Base-by-base conservation (phyloP, 2,329 filamentous ascomycete genomes). In the Tolypocladium pustulatum region DNA sequence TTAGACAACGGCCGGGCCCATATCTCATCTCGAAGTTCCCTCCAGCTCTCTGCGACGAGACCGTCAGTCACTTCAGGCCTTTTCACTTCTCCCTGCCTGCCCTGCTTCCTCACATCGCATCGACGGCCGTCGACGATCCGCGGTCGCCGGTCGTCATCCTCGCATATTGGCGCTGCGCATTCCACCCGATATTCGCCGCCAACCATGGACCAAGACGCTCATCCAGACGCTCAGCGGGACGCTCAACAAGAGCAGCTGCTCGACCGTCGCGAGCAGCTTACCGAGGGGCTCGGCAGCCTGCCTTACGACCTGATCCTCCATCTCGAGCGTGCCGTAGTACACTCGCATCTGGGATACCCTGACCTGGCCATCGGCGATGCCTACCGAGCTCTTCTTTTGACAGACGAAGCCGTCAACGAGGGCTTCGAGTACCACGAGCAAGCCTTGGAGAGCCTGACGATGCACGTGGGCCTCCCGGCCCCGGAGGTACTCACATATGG, bases 331-430 rank as follows among this genome's bases (percentile, higher is more conserved):
- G 90, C 90, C 30, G 75, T 82, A 38, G 77, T 88, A 49, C 85
- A 97, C 71, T 81, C 85, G 20, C 77, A 84, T 53, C 79, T 97
- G 54, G 90, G 85, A 41, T 97, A 96, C 71, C 90, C 91, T 0
- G 94, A 99, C 71, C 82, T 99, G 43, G 91, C 91, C 6, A 87
- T 88, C 13, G 90, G 91, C 38, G 92, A 97, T 76, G 90, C 91
- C 6, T 97, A 97, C 71, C 87, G 89, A 58, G 91, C 92, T 1
- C 80, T 97, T n/a, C 82, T 96, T 4, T 77, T 99, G 54, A 82
- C 89, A 20, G 93, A 97, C 68, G 90, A 94, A 64, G 81, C 91
- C 40, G 73, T 80, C 62, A 87, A 94, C 58, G 89, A 93, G 61
- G 82, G 84, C 43, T 92, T 89, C 65, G 91, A 97, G 71, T 95